Evolutionary conservation across 495 filamentous ascomycete genomes (phyloP).

Genomic region (Penicillium lagena): DNA sequence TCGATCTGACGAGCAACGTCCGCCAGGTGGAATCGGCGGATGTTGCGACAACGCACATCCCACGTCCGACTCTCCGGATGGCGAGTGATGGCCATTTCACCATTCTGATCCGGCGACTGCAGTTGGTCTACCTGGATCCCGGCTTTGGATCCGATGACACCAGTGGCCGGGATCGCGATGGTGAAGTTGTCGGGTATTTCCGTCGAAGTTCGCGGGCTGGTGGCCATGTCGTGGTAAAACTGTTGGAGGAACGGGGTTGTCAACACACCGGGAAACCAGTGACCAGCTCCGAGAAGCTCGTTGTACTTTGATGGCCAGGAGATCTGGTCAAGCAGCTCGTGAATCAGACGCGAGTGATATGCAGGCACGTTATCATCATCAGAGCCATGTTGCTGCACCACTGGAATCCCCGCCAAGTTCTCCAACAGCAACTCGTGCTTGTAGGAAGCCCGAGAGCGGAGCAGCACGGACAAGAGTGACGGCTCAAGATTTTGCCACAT

Average conservation of each 20-base stretch:
- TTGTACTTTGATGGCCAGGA: constrained; percentile 36
- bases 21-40: too few species aligned
- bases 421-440: constrained; percentile 47
- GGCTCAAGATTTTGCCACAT: constrained; percentile 51
- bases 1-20: too few species aligned
- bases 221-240: constrained; percentile 28
- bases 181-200: constrained; percentile 30
- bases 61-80: neutral
- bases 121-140: constrained; percentile 44
- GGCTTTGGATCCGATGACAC: constrained; percentile 42
- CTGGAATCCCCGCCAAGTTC: constrained; percentile 48
- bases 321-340: constrained; percentile 35
- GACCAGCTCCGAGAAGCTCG: constrained; percentile 42
- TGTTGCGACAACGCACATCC: too few species aligned
- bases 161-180: constrained; percentile 42
- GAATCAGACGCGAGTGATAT: constrained; percentile 51
- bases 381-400: constrained; percentile 51
- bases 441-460: constrained; percentile 42
- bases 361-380: constrained; percentile 53
- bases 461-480: constrained; percentile 31
- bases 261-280: constrained; percentile 52
- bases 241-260: constrained; percentile 27
- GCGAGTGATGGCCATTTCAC: constrained; percentile 25
- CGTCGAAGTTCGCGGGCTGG: neutral
- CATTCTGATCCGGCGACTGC: constrained; percentile 36